Evolutionary conservation across 305 asterid species (phyloP).

Genomic region (Fraxinus latifolia): DNA sequence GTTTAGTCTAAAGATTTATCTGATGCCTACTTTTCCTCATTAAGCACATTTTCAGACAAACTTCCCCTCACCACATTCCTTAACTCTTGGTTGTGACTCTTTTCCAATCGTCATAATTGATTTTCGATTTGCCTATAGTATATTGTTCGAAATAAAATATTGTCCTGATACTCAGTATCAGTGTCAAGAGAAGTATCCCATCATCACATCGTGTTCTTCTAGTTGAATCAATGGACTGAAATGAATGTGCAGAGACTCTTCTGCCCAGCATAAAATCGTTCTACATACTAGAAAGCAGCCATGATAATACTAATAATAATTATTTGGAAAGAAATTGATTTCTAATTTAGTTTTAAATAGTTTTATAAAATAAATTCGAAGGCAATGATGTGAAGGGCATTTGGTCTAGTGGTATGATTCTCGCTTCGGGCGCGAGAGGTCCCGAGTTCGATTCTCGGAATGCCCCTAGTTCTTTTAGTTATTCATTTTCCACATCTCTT

Average conservation of each 20-base stretch:
- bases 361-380: neutral
- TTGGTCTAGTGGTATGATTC: constrained; percentile 99
- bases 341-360: too few species aligned
- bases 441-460: constrained; percentile 99
- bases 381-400: constrained; percentile 23
- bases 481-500: too few species aligned
- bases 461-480: too few species aligned
- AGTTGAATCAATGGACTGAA: constrained; percentile 25
- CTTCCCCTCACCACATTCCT: constrained; percentile 22
- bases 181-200: constrained; percentile 7
- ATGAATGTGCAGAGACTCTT: constrained; percentile 15
- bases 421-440: constrained; percentile 99
- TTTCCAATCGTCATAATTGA: constrained; percentile 3
- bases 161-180: constrained; percentile 22
- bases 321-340: too few species aligned
- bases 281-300: neutral
- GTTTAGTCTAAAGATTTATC: constrained; percentile 14
- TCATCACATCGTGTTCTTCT: constrained; percentile 23
- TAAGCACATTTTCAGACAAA: constrained; percentile 16
- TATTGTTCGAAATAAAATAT: constrained; percentile 17
- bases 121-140: constrained; percentile 24
- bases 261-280: constrained; percentile 14
- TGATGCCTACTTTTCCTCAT: constrained; percentile 27
- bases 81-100: constrained; percentile 9
- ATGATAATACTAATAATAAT: neutral